Evolutionary conservation across 2,329 filamentous ascomycete species (phyloP).

Genomic region (Karstenula rhodostoma): DNA sequence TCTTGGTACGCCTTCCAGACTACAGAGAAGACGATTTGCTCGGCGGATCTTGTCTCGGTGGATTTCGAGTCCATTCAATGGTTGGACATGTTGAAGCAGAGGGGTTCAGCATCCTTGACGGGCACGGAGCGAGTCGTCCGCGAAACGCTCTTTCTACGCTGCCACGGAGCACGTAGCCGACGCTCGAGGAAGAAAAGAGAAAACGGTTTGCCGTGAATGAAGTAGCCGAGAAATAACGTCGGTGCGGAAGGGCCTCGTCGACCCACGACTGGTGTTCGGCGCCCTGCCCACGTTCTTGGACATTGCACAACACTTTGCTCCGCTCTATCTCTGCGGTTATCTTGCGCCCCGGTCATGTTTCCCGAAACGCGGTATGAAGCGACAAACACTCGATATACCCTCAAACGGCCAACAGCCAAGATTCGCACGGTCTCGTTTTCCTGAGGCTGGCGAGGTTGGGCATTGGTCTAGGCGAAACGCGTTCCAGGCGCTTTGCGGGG

Average conservation of each 20-base stretch:
- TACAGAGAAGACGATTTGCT: not conserved
- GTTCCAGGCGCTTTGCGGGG: conserved; percentile 17
- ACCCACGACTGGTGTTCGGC: not conserved
- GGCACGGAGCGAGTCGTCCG: too few species aligned
- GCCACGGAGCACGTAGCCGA: not conserved
- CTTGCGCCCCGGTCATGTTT: conserved; percentile 15
- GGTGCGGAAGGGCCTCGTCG: not conserved
- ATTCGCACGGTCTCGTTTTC: conserved; percentile 14
- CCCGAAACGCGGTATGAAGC: conserved; percentile 16
- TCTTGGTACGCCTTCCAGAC: not conserved
- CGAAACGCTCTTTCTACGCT: not conserved
- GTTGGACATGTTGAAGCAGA: too few species aligned
- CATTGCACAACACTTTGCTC: not conserved
- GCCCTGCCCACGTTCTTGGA: conserved; percentile 4
- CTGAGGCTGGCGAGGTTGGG: not conserved
- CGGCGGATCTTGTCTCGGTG: not conserved
- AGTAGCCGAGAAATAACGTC: not conserved
- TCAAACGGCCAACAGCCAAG: not conserved
- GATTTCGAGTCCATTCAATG: too few species aligned
- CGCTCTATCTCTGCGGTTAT: not conserved
- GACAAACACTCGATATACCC: conserved; percentile 18
- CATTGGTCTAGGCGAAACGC: conserved; percentile 22
- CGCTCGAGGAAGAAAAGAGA: not conserved
- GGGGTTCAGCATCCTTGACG: too few species aligned
- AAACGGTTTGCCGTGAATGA: not conserved